A percentile compares a stretch with the other conserved stretches of the same genome.
Evolutionary conservation across 2,329 filamentous ascomycete species (phyloP).

Genomic region (Epichloe sibirici): DNA sequence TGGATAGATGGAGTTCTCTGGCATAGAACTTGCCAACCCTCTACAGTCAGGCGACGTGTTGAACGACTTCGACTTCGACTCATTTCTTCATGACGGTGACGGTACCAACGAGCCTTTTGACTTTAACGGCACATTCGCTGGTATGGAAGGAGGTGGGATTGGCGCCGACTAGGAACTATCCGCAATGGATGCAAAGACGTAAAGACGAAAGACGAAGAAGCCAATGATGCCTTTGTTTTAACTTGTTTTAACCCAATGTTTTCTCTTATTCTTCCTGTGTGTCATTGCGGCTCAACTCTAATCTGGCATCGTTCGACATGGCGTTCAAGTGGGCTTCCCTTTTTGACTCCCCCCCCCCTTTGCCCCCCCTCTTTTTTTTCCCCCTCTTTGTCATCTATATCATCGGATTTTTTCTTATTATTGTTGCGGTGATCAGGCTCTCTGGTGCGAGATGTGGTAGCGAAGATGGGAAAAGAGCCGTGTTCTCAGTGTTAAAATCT

Average conservation of each 20-base stretch:
- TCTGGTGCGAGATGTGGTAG: conserved; percentile 15
- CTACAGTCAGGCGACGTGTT: conserved; percentile 43
- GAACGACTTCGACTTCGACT: conserved; percentile 56
- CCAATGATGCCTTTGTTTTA: conserved; percentile 2
- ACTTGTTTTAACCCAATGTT: conserved; percentile 2
- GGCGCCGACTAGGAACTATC: conserved; percentile 36
- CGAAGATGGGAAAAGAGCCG: conserved; percentile 18
- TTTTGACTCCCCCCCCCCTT: too few relatives aligned
- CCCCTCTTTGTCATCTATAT: conserved; percentile 19
- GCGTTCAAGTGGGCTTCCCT: conserved; percentile 21
- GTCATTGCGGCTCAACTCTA: conserved; percentile 21
- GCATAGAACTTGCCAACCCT: conserved; percentile 45
- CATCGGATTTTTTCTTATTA: conserved; percentile 16
- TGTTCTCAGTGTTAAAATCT: conserved; percentile 10
- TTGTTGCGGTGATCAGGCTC: conserved; percentile 25
- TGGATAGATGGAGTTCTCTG: conserved; percentile 30
- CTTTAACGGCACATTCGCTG: conserved; percentile 37
- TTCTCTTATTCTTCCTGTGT: conserved; percentile 12
- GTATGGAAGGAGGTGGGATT: conserved; percentile 47
- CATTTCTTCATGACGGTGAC: conserved; percentile 46
- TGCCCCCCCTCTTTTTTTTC: too few relatives aligned
- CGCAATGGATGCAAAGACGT: not conserved
- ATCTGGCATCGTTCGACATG: conserved; percentile 28
- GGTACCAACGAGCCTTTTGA: conserved; percentile 38
- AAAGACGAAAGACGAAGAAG: conserved; percentile 1